Evolutionary conservation across 108 stramenopile genomes (phyloP).

Genomic region (Poteriospumella lacustris): DNA sequence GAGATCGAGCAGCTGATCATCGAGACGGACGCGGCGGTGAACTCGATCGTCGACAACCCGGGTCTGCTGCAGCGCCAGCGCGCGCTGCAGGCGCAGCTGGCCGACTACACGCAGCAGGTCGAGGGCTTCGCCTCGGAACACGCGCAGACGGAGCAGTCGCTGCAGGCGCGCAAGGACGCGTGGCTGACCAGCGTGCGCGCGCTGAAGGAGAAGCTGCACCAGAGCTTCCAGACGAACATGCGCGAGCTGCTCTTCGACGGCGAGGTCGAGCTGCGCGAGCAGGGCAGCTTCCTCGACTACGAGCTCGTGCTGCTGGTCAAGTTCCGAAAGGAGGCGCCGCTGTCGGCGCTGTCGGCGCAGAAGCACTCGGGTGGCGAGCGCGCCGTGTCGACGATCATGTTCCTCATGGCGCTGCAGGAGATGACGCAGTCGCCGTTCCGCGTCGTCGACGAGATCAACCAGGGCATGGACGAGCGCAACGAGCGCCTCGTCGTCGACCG

Average conservation of each 20-base stretch:
- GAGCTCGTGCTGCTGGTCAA: slow-evolving; percentile 79
- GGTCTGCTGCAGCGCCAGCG: background rate
- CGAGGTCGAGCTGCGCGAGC: slow-evolving; percentile 33
- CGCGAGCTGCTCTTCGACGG: slow-evolving; percentile 68
- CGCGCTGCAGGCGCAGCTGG: slow-evolving; percentile 35
- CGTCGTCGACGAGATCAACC: slow-evolving; percentile 97
- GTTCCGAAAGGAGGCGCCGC: slow-evolving; percentile 66
- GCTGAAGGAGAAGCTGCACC: slow-evolving; percentile 56
- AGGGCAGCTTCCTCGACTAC: slow-evolving; percentile 64
- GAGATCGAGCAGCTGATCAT: background rate
- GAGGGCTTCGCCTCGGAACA: slow-evolving; percentile 35
- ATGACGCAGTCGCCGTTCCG: slow-evolving; percentile 83
- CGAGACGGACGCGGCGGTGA: background rate
- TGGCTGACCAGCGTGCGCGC: background rate
- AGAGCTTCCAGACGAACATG: slow-evolving; percentile 64
- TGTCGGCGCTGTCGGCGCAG: slow-evolving; percentile 68
- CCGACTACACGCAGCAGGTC: slow-evolving; percentile 37
- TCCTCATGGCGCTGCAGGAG: slow-evolving; percentile 93
- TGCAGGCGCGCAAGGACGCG: slow-evolving; percentile 1
- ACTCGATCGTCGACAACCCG: background rate
- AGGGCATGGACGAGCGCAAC: slow-evolving; percentile 90
- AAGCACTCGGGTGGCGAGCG: slow-evolving; percentile 93
- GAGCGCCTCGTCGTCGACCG: slow-evolving; percentile 87
- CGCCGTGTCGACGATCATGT: slow-evolving; percentile 89
- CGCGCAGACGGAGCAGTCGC: slow-evolving; percentile 19